Evolutionary conservation across 2,329 filamentous ascomycete genomes (phyloP).

Genomic region (Colletotrichum orbiculare): DNA sequence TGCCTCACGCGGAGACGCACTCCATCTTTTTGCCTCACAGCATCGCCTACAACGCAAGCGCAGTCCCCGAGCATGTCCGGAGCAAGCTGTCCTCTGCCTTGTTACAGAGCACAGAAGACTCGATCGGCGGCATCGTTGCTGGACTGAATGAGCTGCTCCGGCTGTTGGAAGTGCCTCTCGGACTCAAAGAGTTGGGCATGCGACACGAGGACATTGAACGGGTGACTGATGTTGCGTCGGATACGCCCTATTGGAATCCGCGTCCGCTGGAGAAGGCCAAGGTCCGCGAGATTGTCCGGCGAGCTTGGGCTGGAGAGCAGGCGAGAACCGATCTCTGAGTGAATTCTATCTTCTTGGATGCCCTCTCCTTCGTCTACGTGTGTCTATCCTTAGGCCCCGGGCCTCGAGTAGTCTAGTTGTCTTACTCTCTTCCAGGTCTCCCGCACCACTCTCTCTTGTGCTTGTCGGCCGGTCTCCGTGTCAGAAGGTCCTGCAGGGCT

Average conservation of each 20-base stretch:
- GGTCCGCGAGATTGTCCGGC: constrained; percentile 65
- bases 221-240: constrained; percentile 65
- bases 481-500: constrained; percentile 73
- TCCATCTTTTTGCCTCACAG: constrained; percentile 33
- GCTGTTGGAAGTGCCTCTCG: constrained; percentile 59
- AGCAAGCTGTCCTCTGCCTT: constrained; percentile 21
- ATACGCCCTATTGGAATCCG: constrained; percentile 69
- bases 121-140: constrained; percentile 25
- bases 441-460: constrained; percentile 76
- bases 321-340: constrained; percentile 61
- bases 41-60: constrained; percentile 27
- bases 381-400: constrained; percentile 58
- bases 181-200: constrained; percentile 65
- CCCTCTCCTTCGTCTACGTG: not conserved
- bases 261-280: constrained; percentile 60
- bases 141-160: constrained; percentile 31
- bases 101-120: constrained; percentile 23
- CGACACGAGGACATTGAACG: constrained; percentile 67
- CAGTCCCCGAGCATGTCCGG: constrained; percentile 10
- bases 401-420: constrained; percentile 73
- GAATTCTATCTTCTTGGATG: not conserved
- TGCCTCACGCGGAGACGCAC: constrained; percentile 36
- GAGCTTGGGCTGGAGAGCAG: constrained; percentile 67
- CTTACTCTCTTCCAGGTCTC: constrained; percentile 79
- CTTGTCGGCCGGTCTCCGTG: constrained; percentile 71